Evolutionary conservation across 2,329 filamentous ascomycete species (phyloP), one percentile per base, ranked within the genome.

Genomic region (Thermothelomyces thermophilus): DNA sequence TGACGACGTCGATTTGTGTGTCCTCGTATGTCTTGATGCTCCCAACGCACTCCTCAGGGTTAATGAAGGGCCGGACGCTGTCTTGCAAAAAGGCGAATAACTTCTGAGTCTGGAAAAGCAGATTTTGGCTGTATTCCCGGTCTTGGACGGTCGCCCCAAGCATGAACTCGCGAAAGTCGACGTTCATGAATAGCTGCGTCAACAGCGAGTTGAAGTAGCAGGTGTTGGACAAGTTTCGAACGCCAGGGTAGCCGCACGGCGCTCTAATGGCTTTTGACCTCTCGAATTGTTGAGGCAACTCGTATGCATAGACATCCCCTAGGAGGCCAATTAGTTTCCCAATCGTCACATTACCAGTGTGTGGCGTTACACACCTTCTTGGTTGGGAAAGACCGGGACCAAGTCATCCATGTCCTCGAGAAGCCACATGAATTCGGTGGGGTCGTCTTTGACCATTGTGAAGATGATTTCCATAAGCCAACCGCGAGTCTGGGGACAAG

Each of bases 121-220:
- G 74, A 47, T 73, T 76, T 60, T 93, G 86, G 26, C 76, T 73
- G 3, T 71, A 67, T 11, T 71, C 66, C 0, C 70, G 67, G 54
- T 85, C 79, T 13, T 72, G 66, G 20, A 87, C 70, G 8, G 73
- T 67, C n/a, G 79, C 73, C 50, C 73, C 68, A 53, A 97, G 74
- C 58, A 98, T 86, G 66, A 97, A 95, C 14, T 80, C 76, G 16
- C 93, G 84, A 62, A 98, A 97, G 6, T 82, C 77, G 14, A 87
- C 70, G 63, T 98, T 97, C 89, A 96, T 97, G 72, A 91, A 98
- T 0, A 98, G 79, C 63, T 98, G 93, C 0, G 90, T 91, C 53
- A 97, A 77, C 0, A 98, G 73, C 0, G 93, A 97, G 65, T 98
- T 98, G 63, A 97, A 78, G 64, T 98, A 98, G 68, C 93, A 98